Percentiles rank a stretch among this genome's conserved stretches.
Evolutionary conservation across 2,329 filamentous ascomycete genomes (phyloP).

Genomic region (Tolypocladium paradoxum): DNA sequence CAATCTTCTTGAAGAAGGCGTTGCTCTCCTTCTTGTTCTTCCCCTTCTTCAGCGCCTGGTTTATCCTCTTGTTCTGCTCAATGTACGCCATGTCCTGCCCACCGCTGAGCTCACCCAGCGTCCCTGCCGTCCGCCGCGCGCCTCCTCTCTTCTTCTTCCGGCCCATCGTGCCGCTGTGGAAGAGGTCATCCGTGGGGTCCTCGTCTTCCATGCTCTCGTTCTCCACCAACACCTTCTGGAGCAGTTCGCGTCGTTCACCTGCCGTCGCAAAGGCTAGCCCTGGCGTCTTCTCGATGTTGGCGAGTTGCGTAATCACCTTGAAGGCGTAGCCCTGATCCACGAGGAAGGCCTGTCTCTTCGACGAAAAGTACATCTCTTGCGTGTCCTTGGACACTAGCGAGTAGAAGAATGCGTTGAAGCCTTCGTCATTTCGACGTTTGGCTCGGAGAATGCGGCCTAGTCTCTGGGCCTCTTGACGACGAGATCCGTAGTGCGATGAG

Average conservation of each 20-base stretch:
- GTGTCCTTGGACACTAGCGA: constrained; percentile 96
- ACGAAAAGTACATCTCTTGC: constrained; percentile 95
- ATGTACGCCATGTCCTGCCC: constrained; percentile 97
- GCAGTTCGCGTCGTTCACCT: constrained; percentile 70
- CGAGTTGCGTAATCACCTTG: constrained; percentile 94
- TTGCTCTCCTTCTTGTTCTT: constrained; percentile 27
- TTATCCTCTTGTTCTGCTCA: constrained; percentile 66
- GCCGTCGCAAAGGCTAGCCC: constrained; percentile 71
- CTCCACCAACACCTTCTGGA: constrained; percentile 82
- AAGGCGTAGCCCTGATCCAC: constrained; percentile 98
- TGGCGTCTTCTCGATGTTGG: constrained; percentile 77
- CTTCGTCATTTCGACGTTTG: constrained; percentile 92
- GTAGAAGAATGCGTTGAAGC: constrained; percentile 99
- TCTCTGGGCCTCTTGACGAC: constrained; percentile 90
- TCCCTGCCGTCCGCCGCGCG: constrained; percentile 72
- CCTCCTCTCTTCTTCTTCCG: constrained; percentile 41
- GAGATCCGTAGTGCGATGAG: constrained; percentile 92
- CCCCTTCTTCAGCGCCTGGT: constrained; percentile 30
- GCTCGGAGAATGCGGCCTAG: constrained; percentile 87
- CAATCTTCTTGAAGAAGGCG: constrained; percentile 32
- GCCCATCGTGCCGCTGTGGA: constrained; percentile 33
- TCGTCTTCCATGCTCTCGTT: constrained; percentile 69
- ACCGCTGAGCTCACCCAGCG: constrained; percentile 74
- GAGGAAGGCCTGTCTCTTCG: constrained; percentile 90
- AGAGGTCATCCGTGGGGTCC: constrained; percentile 40